Conservation (phyloP, 2,329 filamentous ascomycete genomes). For the Xylariaceae sp. region DNA sequence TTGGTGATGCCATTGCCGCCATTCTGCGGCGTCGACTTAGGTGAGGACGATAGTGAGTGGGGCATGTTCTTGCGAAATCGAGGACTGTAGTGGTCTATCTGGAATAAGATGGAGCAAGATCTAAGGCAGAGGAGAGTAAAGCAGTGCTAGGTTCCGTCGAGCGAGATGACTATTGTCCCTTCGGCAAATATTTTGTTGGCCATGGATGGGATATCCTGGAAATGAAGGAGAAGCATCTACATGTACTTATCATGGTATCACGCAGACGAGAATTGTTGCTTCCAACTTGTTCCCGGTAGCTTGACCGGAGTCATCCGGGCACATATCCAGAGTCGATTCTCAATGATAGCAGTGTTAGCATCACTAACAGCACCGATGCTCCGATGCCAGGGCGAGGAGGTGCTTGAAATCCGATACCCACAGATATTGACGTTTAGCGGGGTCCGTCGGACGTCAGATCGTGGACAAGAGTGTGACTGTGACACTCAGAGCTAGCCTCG, state of each 20-base stretch:
- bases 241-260: constrained; percentile 27
- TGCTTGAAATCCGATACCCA: constrained; percentile 4
- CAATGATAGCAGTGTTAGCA: constrained; percentile 15
- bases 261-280: constrained; percentile 3
- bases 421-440: constrained; percentile 8
- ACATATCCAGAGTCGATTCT: neutral
- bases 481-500: constrained; percentile 18
- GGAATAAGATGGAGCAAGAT: no score
- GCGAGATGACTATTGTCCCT: constrained; percentile 25
- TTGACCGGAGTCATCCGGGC: constrained; percentile 4
- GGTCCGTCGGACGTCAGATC: constrained; percentile 9
- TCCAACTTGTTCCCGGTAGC: constrained; percentile 8
- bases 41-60: constrained; percentile 28
- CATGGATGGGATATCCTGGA: constrained; percentile 22
- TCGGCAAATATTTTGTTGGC: constrained; percentile 24
- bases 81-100: constrained; percentile 2
- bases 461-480: constrained; percentile 16
- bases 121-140: no score
- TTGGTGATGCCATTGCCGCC: constrained; percentile 63
- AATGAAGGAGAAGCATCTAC: constrained; percentile 16
- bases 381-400: constrained; percentile 7
- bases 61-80: constrained; percentile 17
- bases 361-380: constrained; percentile 14
- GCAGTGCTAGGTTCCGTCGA: constrained; percentile 25
- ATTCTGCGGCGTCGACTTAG: constrained; percentile 45